Percentiles rank a stretch among this genome's conserved stretches.
These are phyloP conservation scores for Zymoseptoria pseudotritici DNA, from an alignment of 2,329 filamentous ascomycete species.

Conservation along the genomic window DNA sequence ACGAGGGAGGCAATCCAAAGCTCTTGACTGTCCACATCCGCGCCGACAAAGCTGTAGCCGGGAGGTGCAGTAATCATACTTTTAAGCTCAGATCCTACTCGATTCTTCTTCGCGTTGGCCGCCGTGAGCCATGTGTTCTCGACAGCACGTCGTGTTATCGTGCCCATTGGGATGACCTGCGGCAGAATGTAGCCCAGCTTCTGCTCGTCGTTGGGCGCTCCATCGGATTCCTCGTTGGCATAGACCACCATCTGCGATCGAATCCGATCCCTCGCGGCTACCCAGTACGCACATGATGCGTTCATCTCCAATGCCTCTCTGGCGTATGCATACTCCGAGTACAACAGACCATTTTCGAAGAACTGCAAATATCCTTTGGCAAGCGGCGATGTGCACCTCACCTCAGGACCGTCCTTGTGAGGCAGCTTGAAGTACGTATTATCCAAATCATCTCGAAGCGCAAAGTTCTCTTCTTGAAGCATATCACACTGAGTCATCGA, in stretches of 20 bases:
- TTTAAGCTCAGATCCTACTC: slow-evolving; percentile 93
- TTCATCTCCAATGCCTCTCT: slow-evolving; percentile 98
- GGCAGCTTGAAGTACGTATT: slow-evolving; percentile 85
- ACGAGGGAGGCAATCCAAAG: slow-evolving; percentile 96
- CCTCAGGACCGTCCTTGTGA: slow-evolving; percentile 85
- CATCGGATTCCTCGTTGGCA: slow-evolving; percentile 48
- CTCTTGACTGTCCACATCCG: slow-evolving; percentile 95
- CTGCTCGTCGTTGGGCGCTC: slow-evolving; percentile 21
- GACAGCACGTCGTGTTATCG: slow-evolving; percentile 85
- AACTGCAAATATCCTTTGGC: slow-evolving; percentile 86
- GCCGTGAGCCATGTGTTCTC: slow-evolving; percentile 98
- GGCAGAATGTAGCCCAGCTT: slow-evolving; percentile 80
- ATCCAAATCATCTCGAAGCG: slow-evolving; percentile 57
- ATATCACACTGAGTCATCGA: slow-evolving; percentile 71
- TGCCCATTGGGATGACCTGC: slow-evolving; percentile 97
- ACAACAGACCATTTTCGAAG: slow-evolving; percentile 81
- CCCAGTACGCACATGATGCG: slow-evolving; percentile 98
- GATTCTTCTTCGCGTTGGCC: slow-evolving; percentile 91
- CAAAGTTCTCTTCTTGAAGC: slow-evolving; percentile 61
- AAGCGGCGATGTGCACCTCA: slow-evolving; percentile 78
- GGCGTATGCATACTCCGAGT: slow-evolving; percentile 81
- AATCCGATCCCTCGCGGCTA: slow-evolving; percentile 87
- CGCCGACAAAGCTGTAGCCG: slow-evolving; percentile 89
- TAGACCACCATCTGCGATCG: slow-evolving; percentile 94
- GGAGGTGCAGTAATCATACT: slow-evolving; percentile 89